Conservation (phyloP, 495 filamentous ascomycete genomes). For the Hypoxylon trugodes region DNA sequence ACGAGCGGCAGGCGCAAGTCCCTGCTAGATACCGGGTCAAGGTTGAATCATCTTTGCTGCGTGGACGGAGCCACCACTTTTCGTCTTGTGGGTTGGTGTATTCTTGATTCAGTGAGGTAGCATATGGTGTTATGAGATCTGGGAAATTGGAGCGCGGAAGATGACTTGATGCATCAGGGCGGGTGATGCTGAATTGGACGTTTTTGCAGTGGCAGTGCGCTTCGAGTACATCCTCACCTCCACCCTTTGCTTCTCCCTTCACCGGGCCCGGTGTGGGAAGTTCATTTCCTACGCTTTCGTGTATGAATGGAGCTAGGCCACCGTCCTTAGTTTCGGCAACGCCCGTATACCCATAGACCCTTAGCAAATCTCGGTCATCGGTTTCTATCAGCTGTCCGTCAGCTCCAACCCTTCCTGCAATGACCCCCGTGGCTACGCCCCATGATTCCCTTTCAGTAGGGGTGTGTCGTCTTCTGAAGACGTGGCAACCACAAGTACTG, state of each 20-base stretch:
- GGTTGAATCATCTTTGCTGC: slow-evolving; percentile 44
- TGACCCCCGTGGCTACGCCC: slow-evolving; percentile 47
- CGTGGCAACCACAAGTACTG: slow-evolving; percentile 70
- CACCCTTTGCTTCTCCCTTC: neutral
- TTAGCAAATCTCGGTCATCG: slow-evolving; percentile 17
- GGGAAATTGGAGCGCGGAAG: slow-evolving; percentile 42
- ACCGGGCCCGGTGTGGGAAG: neutral
- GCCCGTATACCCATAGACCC: slow-evolving; percentile 57
- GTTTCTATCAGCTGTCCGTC: neutral
- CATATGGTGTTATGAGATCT: slow-evolving; percentile 46
- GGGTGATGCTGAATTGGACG: slow-evolving; percentile 52
- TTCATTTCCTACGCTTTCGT: slow-evolving; percentile 6
- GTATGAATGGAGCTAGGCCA: slow-evolving; percentile 63
- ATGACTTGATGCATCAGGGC: slow-evolving; percentile 43
- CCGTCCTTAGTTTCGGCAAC: slow-evolving; percentile 64
- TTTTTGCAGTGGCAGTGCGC: slow-evolving; percentile 54
- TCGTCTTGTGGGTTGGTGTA: slow-evolving; percentile 49
- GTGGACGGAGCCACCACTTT: slow-evolving; percentile 49
- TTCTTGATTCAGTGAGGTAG: slow-evolving; percentile 50
- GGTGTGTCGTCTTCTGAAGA: slow-evolving; percentile 49
- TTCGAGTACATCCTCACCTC: slow-evolving; percentile 34
- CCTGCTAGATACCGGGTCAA: slow-evolving; percentile 69
- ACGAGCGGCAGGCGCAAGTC: slow-evolving; percentile 70
- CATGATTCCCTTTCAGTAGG: slow-evolving; percentile 45
- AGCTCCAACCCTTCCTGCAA: slow-evolving; percentile 13